Base-by-base conservation (phyloP, 169 alveolate species). In the Eimeria acervulina region DNA sequence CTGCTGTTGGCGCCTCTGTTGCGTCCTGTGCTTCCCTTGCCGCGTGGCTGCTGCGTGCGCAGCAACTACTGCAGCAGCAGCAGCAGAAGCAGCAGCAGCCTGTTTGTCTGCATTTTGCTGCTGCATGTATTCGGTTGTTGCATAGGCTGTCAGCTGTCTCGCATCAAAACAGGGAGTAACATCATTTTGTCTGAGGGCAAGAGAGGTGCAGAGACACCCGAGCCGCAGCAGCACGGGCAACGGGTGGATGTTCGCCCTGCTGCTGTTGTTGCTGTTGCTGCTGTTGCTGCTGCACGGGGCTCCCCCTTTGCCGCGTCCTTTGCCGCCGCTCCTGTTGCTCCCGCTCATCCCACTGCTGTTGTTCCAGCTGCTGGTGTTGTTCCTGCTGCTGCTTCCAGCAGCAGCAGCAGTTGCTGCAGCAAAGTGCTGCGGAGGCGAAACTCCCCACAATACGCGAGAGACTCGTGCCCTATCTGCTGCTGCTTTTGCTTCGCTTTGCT, bases 171-270 rank as follows among this genome's bases (percentile, higher is more conserved):
- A 68, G 4, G 95, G 95, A 5, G 87, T 70, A 10, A 92, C 44
- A 42, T 92, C 95, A 19, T 55, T 40, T 33, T 92, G 95, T 70
- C 87, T 51, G 55, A 74, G 87, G 40, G 95, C 95, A 6, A 92
- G 36, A 13, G 92, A 84, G 21, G 61, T 40, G 84, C 95, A 92
- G 55, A 92, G 83, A 63, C 95, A 78, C 33, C 81, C 92, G 36
- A 92, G 95, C 23, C 95, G 90, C 61, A 36, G 61, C 83, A 92
- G 91, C 51, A 85, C 91, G 26, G 95, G 90, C 51, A 92, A 44
- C 42, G 95, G 95, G 40, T 74, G 90, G 23, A 42, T 55, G 52
- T 19, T 47, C 12, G 40, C 33, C 61, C 7, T 31, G 87, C 61
- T 76, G 87, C 31, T 38, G 70, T 28, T 51, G 90, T 13, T 51